These are phyloP conservation scores for Vitis amurensis DNA, from an alignment of 164 flowering plant species.

Conservation along the genomic window DNA sequence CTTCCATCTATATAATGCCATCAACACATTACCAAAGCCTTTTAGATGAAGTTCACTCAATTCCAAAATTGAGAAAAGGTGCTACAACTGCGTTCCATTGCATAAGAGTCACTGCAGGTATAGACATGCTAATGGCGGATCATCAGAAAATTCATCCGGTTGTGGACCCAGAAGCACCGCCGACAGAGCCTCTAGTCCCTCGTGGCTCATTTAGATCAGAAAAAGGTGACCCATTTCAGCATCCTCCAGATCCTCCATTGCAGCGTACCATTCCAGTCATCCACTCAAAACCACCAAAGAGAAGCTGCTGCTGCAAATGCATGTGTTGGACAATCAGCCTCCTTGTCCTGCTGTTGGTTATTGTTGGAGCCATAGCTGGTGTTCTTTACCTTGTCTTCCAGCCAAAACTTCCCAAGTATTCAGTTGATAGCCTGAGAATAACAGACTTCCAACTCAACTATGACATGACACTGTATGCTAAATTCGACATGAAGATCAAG, in stretches of 20 bases:
- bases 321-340: conserved; percentile 61
- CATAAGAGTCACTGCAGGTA: background rate
- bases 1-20: no score
- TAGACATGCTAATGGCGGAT: conserved; percentile 36
- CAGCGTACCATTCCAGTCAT: conserved; percentile 19
- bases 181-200: conserved; percentile 48
- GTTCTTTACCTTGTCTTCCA: conserved; percentile 62
- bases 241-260: background rate
- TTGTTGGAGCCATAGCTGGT: conserved; percentile 40
- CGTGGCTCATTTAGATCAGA: conserved; percentile 42
- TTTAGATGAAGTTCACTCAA: no score
- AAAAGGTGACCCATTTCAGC: conserved; percentile 34
- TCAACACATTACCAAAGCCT: no score
- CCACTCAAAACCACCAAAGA: conserved; percentile 44
- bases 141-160: conserved; percentile 66
- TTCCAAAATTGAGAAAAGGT: no score
- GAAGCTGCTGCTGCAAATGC: conserved; percentile 57
- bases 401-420: conserved; percentile 78
- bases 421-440: conserved; percentile 52
- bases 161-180: conserved; percentile 36
- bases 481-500: conserved; percentile 65
- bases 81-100: no score
- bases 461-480: conserved; percentile 50
- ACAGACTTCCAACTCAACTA: conserved; percentile 41
- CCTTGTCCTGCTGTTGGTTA: conserved; percentile 38